phyloP scores from a whole-genome alignment of 2,329 filamentous ascomycete genomes.

The Neofusicoccum ribis region DNA sequence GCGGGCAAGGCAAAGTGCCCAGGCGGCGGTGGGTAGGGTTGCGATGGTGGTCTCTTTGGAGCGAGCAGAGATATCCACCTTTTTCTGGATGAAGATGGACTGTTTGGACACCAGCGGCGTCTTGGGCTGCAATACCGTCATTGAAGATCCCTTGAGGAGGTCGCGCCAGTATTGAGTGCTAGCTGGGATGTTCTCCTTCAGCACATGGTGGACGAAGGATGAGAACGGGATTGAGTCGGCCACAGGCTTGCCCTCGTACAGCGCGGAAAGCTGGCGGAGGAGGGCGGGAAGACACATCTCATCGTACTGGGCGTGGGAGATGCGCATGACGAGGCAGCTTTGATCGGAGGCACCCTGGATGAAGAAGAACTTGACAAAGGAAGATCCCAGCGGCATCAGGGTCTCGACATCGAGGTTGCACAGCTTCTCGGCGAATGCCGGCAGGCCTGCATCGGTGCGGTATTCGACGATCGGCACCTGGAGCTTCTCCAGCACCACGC shows the following conservation, averaged over 20 bases:
- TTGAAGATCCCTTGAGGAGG: constrained; percentile 56
- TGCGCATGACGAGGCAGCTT: constrained; percentile 58
- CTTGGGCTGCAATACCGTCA: constrained; percentile 37
- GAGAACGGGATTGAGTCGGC: constrained; percentile 43
- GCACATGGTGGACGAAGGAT: constrained; percentile 45
- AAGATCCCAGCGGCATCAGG: constrained; percentile 58
- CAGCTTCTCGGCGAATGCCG: constrained; percentile 54
- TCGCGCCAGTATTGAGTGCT: constrained; percentile 61
- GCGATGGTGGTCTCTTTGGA: constrained; percentile 61
- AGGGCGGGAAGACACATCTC: constrained; percentile 65
- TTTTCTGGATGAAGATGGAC: constrained; percentile 25
- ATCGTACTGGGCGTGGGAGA: constrained; percentile 70
- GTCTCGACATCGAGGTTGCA: constrained; percentile 58
- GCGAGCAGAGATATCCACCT: constrained; percentile 40
- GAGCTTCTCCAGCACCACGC: constrained; percentile 30
- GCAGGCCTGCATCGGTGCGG: constrained; percentile 48
- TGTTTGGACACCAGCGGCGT: constrained; percentile 42
- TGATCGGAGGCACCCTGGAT: constrained; percentile 49
- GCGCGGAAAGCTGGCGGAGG: constrained; percentile 61
- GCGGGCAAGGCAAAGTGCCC: constrained; percentile 22
- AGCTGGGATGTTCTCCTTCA: constrained; percentile 63
- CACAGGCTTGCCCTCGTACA: constrained; percentile 46
- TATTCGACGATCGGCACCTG: constrained; percentile 53
- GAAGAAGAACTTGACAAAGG: constrained; percentile 57
- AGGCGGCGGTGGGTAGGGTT: constrained; percentile 49